Conservation (phyloP, 345 rosid genomes). For the Moringa oleifera region DNA sequence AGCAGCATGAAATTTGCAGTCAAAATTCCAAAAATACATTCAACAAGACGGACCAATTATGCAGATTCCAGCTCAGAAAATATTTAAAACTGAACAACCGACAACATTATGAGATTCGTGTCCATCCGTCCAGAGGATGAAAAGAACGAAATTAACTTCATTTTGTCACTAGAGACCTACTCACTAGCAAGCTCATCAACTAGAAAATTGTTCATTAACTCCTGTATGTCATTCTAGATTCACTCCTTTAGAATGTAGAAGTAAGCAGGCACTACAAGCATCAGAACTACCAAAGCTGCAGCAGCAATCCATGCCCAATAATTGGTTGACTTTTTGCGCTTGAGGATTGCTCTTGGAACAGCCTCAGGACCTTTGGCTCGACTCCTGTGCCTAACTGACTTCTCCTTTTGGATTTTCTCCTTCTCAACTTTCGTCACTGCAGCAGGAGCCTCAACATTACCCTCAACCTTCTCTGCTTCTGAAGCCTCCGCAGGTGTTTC, state of each 20-base stretch:
- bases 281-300: constrained; percentile 45
- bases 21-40: constrained; percentile 25
- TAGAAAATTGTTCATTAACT: constrained; percentile 16
- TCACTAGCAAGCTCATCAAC: constrained; percentile 12
- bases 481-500: constrained; percentile 44
- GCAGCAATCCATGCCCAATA: constrained; percentile 67
- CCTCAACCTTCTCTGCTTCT: constrained; percentile 48
- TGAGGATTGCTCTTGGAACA: constrained; percentile 63
- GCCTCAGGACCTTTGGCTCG: constrained; percentile 51
- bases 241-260: constrained; percentile 35
- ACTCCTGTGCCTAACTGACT: constrained; percentile 36
- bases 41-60: constrained; percentile 18
- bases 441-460: constrained; percentile 23
- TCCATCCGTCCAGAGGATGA: constrained; percentile 31
- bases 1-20: not conserved
- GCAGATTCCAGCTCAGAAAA: constrained; percentile 11
- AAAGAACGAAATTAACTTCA: constrained; percentile 28
- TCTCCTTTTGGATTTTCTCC: constrained; percentile 44
- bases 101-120: constrained; percentile 27
- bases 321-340: constrained; percentile 64
- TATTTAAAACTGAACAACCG: constrained; percentile 20
- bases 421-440: constrained; percentile 29
- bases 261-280: constrained; percentile 45
- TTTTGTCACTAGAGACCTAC: constrained; percentile 18
- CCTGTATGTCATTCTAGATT: constrained; percentile 4